Percentiles rank a stretch among this genome's conserved stretches.
These are phyloP conservation scores for Vaccinium corymbosum DNA, from an alignment of 148 eudicot species.

Conservation along the genomic window DNA sequence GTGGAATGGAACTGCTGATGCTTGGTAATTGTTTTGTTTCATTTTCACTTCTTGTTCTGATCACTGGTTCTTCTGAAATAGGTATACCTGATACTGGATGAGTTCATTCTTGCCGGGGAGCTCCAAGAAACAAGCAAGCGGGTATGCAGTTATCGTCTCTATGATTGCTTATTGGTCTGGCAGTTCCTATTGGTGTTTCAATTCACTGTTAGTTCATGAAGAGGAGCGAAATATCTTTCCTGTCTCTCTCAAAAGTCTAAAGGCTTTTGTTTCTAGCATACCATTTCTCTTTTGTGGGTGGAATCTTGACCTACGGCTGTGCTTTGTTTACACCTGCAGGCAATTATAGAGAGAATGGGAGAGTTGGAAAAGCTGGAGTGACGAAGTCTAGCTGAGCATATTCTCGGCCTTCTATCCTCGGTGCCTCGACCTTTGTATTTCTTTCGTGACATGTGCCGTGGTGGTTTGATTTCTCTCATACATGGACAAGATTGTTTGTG, in stretches of 20 bases:
- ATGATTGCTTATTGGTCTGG: not conserved
- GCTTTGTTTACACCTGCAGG: constrained; percentile 10
- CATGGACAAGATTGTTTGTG: not conserved
- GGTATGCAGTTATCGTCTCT: constrained; percentile 10
- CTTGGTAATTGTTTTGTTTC: not conserved
- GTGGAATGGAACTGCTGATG: not conserved
- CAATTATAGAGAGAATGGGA: constrained; percentile 31
- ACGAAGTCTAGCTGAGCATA: not conserved
- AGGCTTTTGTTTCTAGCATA: not conserved
- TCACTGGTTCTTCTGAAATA: not conserved
- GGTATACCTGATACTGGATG: constrained; percentile 27
- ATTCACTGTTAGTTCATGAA: not conserved
- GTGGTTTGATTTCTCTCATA: not conserved
- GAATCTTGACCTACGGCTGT: not conserved
- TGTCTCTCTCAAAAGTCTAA: not conserved
- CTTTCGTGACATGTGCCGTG: not conserved
- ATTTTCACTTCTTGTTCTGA: not conserved
- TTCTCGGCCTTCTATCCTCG: not conserved
- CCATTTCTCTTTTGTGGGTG: no score
- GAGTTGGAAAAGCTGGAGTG: constrained; percentile 28
- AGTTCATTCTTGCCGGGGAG: constrained; percentile 28
- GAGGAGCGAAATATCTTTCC: not conserved
- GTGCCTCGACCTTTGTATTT: not conserved
- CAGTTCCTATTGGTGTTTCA: not conserved
- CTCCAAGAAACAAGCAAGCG: constrained; percentile 31